Conservation (phyloP, 1,284 basidiomycete species). For the Tilletia setariae region DNA sequence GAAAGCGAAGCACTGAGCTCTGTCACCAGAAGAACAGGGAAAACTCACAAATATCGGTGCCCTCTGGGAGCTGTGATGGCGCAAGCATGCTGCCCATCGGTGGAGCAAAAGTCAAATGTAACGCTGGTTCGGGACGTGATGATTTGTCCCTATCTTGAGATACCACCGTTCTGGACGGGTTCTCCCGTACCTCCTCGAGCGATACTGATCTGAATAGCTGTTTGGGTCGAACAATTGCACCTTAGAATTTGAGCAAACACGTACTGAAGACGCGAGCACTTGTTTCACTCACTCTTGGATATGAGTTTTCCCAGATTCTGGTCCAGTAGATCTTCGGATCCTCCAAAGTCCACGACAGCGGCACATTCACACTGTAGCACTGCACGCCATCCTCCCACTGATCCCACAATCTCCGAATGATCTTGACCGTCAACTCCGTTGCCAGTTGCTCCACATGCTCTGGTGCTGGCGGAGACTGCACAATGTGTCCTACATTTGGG, state of each 20-base stretch:
- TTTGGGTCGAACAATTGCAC: too few species aligned
- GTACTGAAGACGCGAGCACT: too few species aligned
- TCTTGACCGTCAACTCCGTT: constrained; percentile 25
- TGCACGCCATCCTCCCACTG: constrained; percentile 40
- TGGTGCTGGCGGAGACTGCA: constrained; percentile 15
- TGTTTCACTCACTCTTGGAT: constrained; percentile 17
- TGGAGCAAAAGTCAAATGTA: constrained; percentile 42
- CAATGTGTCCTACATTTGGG: not conserved
- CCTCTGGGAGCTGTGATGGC: constrained; percentile 29
- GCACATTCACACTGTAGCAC: constrained; percentile 50
- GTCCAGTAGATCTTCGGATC: constrained; percentile 47
- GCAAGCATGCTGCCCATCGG: constrained; percentile 42
- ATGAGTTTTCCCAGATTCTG: constrained; percentile 42
- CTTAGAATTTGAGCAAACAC: too few species aligned
- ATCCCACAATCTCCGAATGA: constrained; percentile 38
- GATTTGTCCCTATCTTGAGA: constrained; percentile 13
- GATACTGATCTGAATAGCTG: not conserved
- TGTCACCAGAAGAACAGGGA: not conserved
- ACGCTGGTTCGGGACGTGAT: constrained; percentile 30
- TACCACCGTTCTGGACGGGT: not conserved
- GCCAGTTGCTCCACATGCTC: constrained; percentile 26
- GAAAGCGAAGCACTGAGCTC: not conserved
- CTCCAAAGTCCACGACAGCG: constrained; percentile 41
- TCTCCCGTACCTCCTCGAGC: constrained; percentile 11
- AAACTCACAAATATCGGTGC: constrained; percentile 39